Evolutionary conservation across 495 filamentous ascomycete genomes (phyloP).

Genomic region (Trichoderma virens): DNA sequence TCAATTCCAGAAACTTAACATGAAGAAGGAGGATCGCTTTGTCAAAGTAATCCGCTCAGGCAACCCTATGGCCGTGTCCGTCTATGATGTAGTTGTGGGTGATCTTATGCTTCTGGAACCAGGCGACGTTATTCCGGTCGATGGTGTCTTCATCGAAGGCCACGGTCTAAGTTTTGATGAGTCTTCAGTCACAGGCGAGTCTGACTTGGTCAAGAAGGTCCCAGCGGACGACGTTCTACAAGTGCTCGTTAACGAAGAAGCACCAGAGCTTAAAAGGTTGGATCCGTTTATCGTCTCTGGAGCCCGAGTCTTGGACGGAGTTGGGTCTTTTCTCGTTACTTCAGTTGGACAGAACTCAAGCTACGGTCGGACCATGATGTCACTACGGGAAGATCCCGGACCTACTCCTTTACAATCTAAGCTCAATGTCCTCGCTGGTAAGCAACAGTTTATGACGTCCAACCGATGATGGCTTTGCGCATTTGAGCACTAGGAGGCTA

Average conservation of each 20-base stretch:
- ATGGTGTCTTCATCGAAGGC: slow-evolving; percentile 68
- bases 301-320: slow-evolving; percentile 69
- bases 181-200: slow-evolving; percentile 68
- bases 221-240: slow-evolving; percentile 53
- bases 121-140: slow-evolving; percentile 80
- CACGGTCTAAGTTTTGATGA: slow-evolving; percentile 74
- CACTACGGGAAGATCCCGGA: slow-evolving; percentile 63
- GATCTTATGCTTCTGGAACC: slow-evolving; percentile 79
- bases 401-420: slow-evolving; percentile 74
- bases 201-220: slow-evolving; percentile 57
- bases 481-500: not conserved
- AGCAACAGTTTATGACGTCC: not conserved
- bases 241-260: slow-evolving; percentile 43
- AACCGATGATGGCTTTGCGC: not conserved
- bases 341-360: slow-evolving; percentile 64
- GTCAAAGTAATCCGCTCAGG: slow-evolving; percentile 74
- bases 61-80: slow-evolving; percentile 64
- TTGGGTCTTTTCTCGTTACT: slow-evolving; percentile 72
- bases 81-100: slow-evolving; percentile 74
- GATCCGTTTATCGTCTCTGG: slow-evolving; percentile 83
- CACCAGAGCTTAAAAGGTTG: slow-evolving; percentile 43
- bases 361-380: slow-evolving; percentile 78
- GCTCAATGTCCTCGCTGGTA: slow-evolving; percentile 67
- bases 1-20: slow-evolving; percentile 60
- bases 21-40: slow-evolving; percentile 61